Evolutionary conservation across 2,329 filamentous ascomycete species (phyloP).

Genomic region (Xylariaceae sp.): DNA sequence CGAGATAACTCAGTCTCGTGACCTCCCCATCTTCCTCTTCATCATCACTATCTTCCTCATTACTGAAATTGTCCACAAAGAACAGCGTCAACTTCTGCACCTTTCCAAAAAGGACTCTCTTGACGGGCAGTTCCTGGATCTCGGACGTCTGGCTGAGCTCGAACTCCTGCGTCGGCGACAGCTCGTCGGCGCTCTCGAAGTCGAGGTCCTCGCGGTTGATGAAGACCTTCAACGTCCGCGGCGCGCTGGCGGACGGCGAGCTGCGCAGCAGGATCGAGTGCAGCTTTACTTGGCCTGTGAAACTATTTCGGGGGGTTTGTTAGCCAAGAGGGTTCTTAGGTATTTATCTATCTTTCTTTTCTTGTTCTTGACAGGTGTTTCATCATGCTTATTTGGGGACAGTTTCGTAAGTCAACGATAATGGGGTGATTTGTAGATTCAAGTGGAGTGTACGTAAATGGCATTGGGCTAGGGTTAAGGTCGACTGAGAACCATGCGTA

Average conservation of each 20-base stretch:
- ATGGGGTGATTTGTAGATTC: too few species aligned
- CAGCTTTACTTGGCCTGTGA: constrained; percentile 91
- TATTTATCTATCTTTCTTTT: neutral
- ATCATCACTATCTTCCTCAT: neutral
- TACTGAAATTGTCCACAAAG: constrained; percentile 87
- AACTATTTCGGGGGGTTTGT: constrained; percentile 57
- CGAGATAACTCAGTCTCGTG: constrained; percentile 80
- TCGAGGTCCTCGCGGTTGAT: constrained; percentile 88
- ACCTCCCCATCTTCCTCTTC: constrained; percentile 74
- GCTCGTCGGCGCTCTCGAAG: constrained; percentile 76
- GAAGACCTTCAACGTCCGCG: constrained; percentile 84
- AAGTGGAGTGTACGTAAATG: too few species aligned
- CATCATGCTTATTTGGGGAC: too few species aligned
- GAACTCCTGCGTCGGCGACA: constrained; percentile 75
- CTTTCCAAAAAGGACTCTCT: constrained; percentile 85
- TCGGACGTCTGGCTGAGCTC: constrained; percentile 78
- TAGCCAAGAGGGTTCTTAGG: neutral
- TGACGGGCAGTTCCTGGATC: constrained; percentile 80
- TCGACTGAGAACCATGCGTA: too few species aligned
- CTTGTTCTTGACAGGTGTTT: too few species aligned
- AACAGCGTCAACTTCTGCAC: constrained; percentile 86
- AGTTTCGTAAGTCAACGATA: too few species aligned
- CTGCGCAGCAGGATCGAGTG: constrained; percentile 88
- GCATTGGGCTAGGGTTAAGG: too few species aligned
- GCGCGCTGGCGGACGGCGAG: constrained; percentile 72